Evolutionary conservation across 2,329 filamentous ascomycete species (phyloP).

Genomic region (Periconia sp.): DNA sequence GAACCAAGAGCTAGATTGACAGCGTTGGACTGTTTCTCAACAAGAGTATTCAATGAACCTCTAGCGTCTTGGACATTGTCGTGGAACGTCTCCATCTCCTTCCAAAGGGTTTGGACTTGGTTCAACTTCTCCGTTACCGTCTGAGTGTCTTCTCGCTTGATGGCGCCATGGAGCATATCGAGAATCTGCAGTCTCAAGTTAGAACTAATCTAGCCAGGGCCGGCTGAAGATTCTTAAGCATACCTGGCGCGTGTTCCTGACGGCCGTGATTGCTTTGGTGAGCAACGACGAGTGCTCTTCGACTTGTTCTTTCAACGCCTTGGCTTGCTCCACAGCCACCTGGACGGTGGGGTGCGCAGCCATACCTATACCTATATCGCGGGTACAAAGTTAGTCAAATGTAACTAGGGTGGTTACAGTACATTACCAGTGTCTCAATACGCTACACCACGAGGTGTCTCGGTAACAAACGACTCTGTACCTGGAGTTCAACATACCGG

Average conservation of each 20-base stretch:
- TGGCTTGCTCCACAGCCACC: constrained; percentile 25
- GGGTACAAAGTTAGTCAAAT: no score
- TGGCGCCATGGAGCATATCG: constrained; percentile 21
- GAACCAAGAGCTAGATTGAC: constrained; percentile 26
- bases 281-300: constrained; percentile 20
- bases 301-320: constrained; percentile 22
- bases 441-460: no score
- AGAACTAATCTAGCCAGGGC: no score
- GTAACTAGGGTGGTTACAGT: no score
- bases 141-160: constrained; percentile 14
- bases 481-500: no score
- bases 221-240: neutral
- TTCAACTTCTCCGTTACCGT: constrained; percentile 9
- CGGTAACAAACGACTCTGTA: no score
- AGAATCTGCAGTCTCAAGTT: constrained; percentile 13
- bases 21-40: constrained; percentile 33
- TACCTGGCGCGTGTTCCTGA: constrained; percentile 20
- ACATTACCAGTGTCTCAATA: no score
- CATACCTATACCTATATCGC: no score
- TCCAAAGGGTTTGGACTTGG: constrained; percentile 23
- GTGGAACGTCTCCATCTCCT: constrained; percentile 30
- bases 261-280: constrained; percentile 17
- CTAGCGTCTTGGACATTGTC: constrained; percentile 19
- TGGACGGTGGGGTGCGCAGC: constrained; percentile 14
- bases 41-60: constrained; percentile 20